Evolutionary conservation across 192 early-diverging fungal genomes (phyloP).

Genomic region (Gaertneriomyces semiglobifer): DNA sequence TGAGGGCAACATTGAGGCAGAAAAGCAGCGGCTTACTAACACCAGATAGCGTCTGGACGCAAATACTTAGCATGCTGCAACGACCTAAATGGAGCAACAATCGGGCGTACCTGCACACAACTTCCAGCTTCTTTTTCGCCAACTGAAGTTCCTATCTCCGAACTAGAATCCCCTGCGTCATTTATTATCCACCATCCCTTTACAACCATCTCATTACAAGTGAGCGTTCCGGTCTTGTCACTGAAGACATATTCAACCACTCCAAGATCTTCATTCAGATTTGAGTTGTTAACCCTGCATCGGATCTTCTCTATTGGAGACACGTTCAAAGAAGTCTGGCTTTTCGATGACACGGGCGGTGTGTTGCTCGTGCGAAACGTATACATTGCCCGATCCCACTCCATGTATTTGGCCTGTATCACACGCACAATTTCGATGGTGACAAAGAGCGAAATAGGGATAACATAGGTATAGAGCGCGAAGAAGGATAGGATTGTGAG

Average conservation of each 20-base stretch:
- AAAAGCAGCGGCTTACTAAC: too few species aligned
- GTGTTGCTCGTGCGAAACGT: conserved; percentile 5
- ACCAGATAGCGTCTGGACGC: too few species aligned
- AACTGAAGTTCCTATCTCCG: too few species aligned
- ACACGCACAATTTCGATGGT: conserved; percentile 68
- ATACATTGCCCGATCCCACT: conserved; percentile 60
- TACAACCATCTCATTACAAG: conserved; percentile 53
- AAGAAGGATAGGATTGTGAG: conserved; percentile 41
- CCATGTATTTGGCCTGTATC: conserved; percentile 62
- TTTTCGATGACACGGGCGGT: too few species aligned
- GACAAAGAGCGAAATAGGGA: conserved; percentile 73
- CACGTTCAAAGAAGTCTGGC: neutral
- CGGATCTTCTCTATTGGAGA: conserved; percentile 17
- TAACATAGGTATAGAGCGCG: conserved; percentile 65
- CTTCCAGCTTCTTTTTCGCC: too few species aligned
- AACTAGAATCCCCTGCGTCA: too few species aligned
- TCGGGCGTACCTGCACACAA: too few species aligned
- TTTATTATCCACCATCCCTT: conserved; percentile 49
- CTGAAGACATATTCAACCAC: conserved; percentile 85
- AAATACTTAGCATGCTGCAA: too few species aligned
- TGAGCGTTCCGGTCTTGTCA: conserved; percentile 61
- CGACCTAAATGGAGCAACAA: too few species aligned
- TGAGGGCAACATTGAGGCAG: conserved; percentile 37
- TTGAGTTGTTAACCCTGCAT: conserved; percentile 49
- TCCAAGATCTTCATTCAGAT: conserved; percentile 78